Conservation (phyloP, 805 yeast genomes). For the Wickerhamiella occidentalis region DNA sequence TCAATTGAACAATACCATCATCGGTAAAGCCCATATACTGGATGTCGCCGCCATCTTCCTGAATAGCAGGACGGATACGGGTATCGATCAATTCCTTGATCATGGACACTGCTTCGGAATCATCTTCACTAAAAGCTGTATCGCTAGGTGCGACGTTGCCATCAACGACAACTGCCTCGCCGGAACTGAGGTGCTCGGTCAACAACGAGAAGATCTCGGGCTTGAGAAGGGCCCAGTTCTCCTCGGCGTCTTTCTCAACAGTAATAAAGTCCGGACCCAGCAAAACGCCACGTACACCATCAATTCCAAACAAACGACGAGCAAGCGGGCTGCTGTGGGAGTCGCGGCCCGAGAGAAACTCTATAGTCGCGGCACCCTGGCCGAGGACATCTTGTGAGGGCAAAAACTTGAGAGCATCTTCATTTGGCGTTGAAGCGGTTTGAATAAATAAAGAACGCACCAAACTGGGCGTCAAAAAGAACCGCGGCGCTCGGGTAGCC, state of each 20-base stretch:
- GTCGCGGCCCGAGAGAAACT: constrained; percentile 62
- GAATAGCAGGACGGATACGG: constrained; percentile 92
- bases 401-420: constrained; percentile 69
- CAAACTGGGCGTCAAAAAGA: not conserved
- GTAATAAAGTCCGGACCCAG: constrained; percentile 79
- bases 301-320: constrained; percentile 56
- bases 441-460: constrained; percentile 39
- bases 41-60: constrained; percentile 97
- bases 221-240: constrained; percentile 60
- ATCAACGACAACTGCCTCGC: constrained; percentile 40
- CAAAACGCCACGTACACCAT: constrained; percentile 66
- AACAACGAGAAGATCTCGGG: constrained; percentile 44
- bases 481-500: not conserved
- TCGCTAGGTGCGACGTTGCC: constrained; percentile 29
- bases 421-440: constrained; percentile 78
- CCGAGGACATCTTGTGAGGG: constrained; percentile 65
- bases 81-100: constrained; percentile 88
- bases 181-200: constrained; percentile 36
- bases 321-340: constrained; percentile 69
- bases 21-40: constrained; percentile 78
- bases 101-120: constrained; percentile 71
- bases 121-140: constrained; percentile 47
- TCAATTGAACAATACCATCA: constrained; percentile 79
- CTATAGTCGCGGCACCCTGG: constrained; percentile 47
- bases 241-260: constrained; percentile 48